These are phyloP conservation scores for Backusella sp. DNA, from an alignment of 192 early-diverging fungal genomes.

Conservation along the genomic window DNA sequence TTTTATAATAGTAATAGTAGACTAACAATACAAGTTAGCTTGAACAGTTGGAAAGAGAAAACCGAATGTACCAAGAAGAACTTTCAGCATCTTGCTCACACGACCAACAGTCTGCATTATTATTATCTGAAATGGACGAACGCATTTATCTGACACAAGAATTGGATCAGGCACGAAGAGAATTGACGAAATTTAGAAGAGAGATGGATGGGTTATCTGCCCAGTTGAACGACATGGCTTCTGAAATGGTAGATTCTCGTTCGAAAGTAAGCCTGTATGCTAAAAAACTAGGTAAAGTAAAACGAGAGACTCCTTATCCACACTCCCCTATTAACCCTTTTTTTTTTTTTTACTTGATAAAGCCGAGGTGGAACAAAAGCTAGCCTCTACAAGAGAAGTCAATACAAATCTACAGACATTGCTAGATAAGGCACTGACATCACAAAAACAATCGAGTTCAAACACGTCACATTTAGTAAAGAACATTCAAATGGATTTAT, in stretches of 20 bases:
- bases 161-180: constrained; percentile 47
- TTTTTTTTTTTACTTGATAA: background rate
- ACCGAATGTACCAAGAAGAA: constrained; percentile 24
- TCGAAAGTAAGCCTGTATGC: constrained; percentile 53
- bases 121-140: constrained; percentile 38
- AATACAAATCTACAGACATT: constrained; percentile 54
- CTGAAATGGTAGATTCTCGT: constrained; percentile 57
- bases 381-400: constrained; percentile 52
- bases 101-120: constrained; percentile 2
- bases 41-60: constrained; percentile 36
- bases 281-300: constrained; percentile 41
- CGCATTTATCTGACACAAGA: constrained; percentile 49
- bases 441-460: constrained; percentile 55
- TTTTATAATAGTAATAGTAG: background rate
- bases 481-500: constrained; percentile 55
- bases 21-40: constrained; percentile 10
- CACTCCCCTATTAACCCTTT: background rate
- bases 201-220: constrained; percentile 54
- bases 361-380: constrained; percentile 57
- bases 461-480: constrained; percentile 60
- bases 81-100: background rate
- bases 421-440: constrained; percentile 49
- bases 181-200: constrained; percentile 52
- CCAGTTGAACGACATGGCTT: constrained; percentile 58
- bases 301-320: no score